Conservation (phyloP, 192 early-diverging fungal species). For the Umbelopsis ramanniana region DNA sequence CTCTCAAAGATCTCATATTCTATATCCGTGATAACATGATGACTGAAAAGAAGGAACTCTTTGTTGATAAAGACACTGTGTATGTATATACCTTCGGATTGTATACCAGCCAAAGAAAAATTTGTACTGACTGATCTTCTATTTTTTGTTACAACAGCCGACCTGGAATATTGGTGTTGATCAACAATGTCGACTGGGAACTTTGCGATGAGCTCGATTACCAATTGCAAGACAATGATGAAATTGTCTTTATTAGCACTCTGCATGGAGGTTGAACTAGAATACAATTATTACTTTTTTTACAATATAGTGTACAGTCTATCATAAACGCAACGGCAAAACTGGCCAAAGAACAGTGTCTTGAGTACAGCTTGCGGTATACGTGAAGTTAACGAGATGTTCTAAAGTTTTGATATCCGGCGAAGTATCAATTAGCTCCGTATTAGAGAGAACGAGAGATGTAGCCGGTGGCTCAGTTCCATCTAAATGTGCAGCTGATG, state of each 20-base stretch:
- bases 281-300: not conserved
- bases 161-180: slow-evolving; percentile 92
- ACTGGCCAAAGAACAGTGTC: slow-evolving; percentile 17
- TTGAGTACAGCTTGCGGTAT: not conserved
- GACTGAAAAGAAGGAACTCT: slow-evolving; percentile 82
- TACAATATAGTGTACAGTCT: slow-evolving; percentile 21
- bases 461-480: slow-evolving; percentile 5
- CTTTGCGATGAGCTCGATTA: slow-evolving; percentile 89
- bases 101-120: not conserved
- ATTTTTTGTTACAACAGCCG: slow-evolving; percentile 55
- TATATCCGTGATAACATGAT: slow-evolving; percentile 73
- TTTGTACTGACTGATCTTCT: not conserved
- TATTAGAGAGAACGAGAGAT: not conserved
- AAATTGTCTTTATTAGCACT: slow-evolving; percentile 96
- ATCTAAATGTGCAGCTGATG: not conserved
- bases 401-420: not conserved
- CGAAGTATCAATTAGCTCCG: not conserved
- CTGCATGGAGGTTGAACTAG: slow-evolving; percentile 89
- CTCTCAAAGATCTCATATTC: slow-evolving; percentile 69
- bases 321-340: slow-evolving; percentile 15
- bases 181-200: slow-evolving; percentile 98
- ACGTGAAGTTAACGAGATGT: slow-evolving; percentile 12
- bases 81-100: slow-evolving; percentile 45
- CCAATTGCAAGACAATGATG: slow-evolving; percentile 73
- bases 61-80: slow-evolving; percentile 82